Evolutionary conservation across 495 filamentous ascomycete species (phyloP).

Genomic region (Neurospora pannonica): DNA sequence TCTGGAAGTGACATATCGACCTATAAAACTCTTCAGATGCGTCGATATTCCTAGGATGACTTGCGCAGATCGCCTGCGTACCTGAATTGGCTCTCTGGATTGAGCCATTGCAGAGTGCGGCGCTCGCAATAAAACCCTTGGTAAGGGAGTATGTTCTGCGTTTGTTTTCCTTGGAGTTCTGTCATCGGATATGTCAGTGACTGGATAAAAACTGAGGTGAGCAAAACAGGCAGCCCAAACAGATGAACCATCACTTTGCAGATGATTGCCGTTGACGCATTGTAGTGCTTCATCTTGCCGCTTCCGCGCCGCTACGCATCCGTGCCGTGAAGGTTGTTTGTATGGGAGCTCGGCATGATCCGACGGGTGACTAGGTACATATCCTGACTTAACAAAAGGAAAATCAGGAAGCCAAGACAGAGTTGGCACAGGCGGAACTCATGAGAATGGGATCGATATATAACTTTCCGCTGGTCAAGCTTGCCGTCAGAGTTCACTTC

Average conservation of each 20-base stretch:
- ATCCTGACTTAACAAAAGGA: neutral
- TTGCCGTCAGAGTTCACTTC: neutral
- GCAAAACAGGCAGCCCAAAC: neutral
- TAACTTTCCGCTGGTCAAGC: neutral
- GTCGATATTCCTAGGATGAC: neutral
- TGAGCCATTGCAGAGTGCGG: neutral
- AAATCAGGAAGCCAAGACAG: neutral
- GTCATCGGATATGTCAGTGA: neutral
- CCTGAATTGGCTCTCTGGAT: neutral
- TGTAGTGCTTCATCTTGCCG: neutral
- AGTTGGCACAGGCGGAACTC: neutral
- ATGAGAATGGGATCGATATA: neutral
- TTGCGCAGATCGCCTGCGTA: neutral
- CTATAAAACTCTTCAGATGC: neutral
- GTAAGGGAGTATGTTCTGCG: neutral
- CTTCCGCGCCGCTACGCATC: neutral
- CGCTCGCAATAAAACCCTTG: neutral
- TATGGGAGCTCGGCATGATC: neutral
- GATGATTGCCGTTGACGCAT: neutral
- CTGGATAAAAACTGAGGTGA: neutral
- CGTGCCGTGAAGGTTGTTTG: neutral
- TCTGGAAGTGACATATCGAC: neutral
- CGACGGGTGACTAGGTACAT: neutral
- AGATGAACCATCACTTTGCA: neutral
- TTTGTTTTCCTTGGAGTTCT: neutral